Evolutionary conservation across 495 filamentous ascomycete species (phyloP), one percentile per base, ranked within the genome.

Genomic region (Penicillium arizonense): DNA sequence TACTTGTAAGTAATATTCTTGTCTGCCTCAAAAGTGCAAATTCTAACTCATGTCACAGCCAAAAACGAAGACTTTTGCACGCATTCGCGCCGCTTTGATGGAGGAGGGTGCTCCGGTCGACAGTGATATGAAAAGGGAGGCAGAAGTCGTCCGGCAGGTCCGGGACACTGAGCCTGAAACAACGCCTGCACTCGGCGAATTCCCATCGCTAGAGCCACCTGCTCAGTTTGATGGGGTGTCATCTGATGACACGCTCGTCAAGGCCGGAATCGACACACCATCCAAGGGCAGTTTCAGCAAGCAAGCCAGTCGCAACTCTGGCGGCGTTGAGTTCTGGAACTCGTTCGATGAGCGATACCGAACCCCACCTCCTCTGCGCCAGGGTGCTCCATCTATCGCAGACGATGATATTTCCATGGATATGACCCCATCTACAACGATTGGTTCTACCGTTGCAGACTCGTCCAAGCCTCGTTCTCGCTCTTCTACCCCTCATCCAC

Each of bases 1-100:
- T 98, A 57, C 70, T 98, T 70, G 91, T 92, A 79, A 63, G 85
- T 52, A 12, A 9, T 21, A 32, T 18, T 9, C 9, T 41, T 36
- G 18, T 43, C 1, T n/a, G 21, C n/a, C 21, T 44, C n/a, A 0
- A 14, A 3, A 13, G 21, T 3, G 2, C 5, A 23, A 6, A 44
- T 43, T n/a, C 34, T 56, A 16, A 55, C 40, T 40, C 21, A 24
- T 8, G 37, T 32, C 16, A 10, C 52, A 88, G 87, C 94, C 94
- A 13, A 99, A 99, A 74, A 90, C 92, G 0, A 96, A 96, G 73
- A 88, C 83, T 0, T 97, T 97, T 69, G 90, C 92, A 2, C 87
- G 94, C 3, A 95, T 99, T 59, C 83, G 87, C 43, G 95, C 94
- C 9, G 90, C 89, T 6, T 80, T 99, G 1, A 76, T 86, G 44